Percentiles rank a stretch among this genome's conserved stretches.
Evolutionary conservation across 345 rosid species (phyloP).

Genomic region (Arabis hirsuta): DNA sequence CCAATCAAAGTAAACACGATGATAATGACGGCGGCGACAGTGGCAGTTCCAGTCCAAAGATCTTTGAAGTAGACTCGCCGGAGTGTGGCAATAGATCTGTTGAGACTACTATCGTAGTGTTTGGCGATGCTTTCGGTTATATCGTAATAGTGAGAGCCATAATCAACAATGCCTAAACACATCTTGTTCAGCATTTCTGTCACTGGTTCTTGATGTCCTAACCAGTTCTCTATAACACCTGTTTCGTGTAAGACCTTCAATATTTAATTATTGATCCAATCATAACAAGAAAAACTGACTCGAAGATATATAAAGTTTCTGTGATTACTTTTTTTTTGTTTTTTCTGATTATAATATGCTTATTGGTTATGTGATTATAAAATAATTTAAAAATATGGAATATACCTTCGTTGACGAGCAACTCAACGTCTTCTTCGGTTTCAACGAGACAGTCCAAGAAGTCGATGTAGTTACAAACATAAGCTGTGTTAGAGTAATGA

Average conservation of each 20-base stretch:
- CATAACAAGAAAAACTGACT: too few species aligned
- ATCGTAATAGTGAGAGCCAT: not conserved
- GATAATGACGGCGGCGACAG: constrained; percentile 27
- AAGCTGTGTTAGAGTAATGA: not conserved
- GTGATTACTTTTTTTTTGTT: too few species aligned
- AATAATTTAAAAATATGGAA: too few species aligned
- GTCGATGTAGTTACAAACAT: constrained; percentile 1
- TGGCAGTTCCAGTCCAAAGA: constrained; percentile 43
- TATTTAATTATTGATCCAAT: too few species aligned
- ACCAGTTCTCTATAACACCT: constrained; percentile 29
- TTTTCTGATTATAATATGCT: too few species aligned
- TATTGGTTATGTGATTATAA: too few species aligned
- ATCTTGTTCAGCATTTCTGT: constrained; percentile 40
- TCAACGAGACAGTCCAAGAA: constrained; percentile 38
- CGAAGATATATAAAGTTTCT: too few species aligned
- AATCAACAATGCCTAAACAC: constrained; percentile 19
- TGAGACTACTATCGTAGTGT: not conserved
- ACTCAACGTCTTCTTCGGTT: constrained; percentile 18
- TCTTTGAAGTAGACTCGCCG: constrained; percentile 42
- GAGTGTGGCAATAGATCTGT: constrained; percentile 31
- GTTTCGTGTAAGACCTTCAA: too few species aligned
- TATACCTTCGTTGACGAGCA: constrained; percentile 29
- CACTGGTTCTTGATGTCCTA: constrained; percentile 31
- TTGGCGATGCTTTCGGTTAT: not conserved
- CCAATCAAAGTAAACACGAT: constrained; percentile 29